Conservation (phyloP, 169 alveolate genomes). For the Babesia divergens region DNA sequence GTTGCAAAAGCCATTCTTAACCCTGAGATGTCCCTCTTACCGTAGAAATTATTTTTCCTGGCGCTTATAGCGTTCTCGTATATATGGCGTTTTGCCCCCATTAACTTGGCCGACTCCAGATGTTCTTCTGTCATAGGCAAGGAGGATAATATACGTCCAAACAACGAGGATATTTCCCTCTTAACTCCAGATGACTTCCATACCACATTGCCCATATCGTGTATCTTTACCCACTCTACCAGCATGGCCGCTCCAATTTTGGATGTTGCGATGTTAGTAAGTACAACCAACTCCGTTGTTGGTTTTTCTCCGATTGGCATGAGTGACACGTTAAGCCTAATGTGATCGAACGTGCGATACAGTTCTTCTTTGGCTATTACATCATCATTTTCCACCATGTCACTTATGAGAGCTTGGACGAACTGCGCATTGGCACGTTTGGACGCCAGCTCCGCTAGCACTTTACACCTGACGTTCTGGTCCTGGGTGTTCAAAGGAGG, state of each 20-base stretch:
- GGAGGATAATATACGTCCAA: constrained; percentile 33
- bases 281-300: neutral
- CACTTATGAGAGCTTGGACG: constrained; percentile 9
- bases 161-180: constrained; percentile 27
- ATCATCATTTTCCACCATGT: constrained; percentile 48
- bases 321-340: neutral
- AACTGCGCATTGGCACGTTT: constrained; percentile 4
- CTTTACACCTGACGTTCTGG: constrained; percentile 2
- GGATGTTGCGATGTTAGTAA: neutral
- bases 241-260: neutral
- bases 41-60: constrained; percentile 34
- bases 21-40: constrained; percentile 29
- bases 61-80: constrained; percentile 14
- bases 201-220: neutral
- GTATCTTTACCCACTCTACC: neutral
- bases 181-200: constrained; percentile 26
- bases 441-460: constrained; percentile 16
- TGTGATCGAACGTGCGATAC: neutral
- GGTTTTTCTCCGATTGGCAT: constrained; percentile 27
- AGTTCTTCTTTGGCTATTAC: constrained; percentile 7
- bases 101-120: constrained; percentile 4
- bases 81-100: neutral
- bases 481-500: constrained; percentile 16
- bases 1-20: constrained; percentile 4
- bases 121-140: constrained; percentile 42